phyloP scores from a whole-genome alignment of 176 grass and related monocot genomes.

The Puya raimondii region DNA sequence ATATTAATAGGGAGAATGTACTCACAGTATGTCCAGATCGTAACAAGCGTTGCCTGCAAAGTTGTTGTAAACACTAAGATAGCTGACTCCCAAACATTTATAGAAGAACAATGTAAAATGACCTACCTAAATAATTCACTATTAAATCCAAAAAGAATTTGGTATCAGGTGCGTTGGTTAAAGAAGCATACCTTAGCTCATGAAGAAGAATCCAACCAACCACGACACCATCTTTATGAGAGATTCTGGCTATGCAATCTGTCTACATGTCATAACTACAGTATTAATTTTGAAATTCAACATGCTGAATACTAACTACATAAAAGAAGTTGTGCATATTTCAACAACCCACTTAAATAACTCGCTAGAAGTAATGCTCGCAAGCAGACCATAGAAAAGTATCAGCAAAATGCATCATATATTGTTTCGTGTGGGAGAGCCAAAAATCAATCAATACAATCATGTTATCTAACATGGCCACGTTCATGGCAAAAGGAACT shows the following conservation, averaged over 20 bases:
- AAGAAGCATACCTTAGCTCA: slow-evolving; percentile 45
- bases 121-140: not conserved
- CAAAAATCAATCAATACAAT: not conserved
- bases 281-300: slow-evolving; percentile 25
- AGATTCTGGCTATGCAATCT: slow-evolving; percentile 96
- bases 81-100: not conserved
- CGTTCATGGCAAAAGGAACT: too few species aligned
- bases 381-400: too few species aligned
- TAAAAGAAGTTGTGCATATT: not conserved
- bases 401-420: too few species aligned
- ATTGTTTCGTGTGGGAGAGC: too few species aligned
- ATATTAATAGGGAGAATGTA: not conserved
- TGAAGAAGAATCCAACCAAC: slow-evolving; percentile 83
- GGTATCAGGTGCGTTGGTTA: not conserved
- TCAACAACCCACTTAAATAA: too few species aligned
- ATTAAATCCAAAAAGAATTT: not conserved
- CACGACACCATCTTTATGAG: slow-evolving; percentile 60
- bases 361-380: too few species aligned
- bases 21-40: slow-evolving; percentile 26
- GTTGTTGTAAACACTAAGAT: slow-evolving; percentile 3
- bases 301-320: not conserved
- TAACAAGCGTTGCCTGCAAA: slow-evolving; percentile 45
- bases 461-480: not conserved
- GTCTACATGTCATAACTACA: slow-evolving; percentile 48
- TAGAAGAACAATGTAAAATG: not conserved